A percentile compares a stretch with the other conserved stretches of the same genome.
These are phyloP conservation scores for Cucurbita pepo DNA, from an alignment of 306 rosid genomes.

Conservation along the genomic window DNA sequence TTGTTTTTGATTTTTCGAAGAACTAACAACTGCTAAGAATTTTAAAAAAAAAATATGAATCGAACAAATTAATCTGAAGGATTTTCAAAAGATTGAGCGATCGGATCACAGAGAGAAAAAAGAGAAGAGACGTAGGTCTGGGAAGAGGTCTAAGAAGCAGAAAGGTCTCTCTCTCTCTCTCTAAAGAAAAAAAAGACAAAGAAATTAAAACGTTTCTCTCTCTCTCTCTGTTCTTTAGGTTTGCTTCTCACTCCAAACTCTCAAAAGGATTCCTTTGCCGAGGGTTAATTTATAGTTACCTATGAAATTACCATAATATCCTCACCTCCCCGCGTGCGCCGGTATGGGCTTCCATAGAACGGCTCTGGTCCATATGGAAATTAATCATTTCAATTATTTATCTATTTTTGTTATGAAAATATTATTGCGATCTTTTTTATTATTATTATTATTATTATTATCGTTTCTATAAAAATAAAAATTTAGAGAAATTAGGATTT, in stretches of 20 bases:
- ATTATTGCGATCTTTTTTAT: no score
- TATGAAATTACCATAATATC: not conserved
- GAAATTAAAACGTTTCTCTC: not conserved
- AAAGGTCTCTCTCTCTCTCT: not conserved
- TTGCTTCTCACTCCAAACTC: constrained; percentile 10
- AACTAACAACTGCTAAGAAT: not conserved
- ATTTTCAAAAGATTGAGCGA: constrained; percentile 45
- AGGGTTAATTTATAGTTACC: not conserved
- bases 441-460: no score
- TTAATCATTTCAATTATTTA: not conserved
- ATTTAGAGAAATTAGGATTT: no score
- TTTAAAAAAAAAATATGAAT: not conserved
- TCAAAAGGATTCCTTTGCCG: not conserved
- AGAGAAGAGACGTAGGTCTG: constrained; percentile 14
- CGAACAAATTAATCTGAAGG: not conserved
- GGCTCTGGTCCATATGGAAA: not conserved
- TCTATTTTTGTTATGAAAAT: no score
- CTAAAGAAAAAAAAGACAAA: not conserved
- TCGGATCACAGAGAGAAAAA: constrained; percentile 35
- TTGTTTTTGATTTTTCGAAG: not conserved
- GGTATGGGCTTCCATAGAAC: not conserved
- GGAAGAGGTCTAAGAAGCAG: constrained; percentile 7
- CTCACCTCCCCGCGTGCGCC: not conserved
- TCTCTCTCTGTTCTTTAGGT: constrained; percentile 3
- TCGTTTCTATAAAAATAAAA: no score